Evolutionary conservation across 768 basidiomycete genomes (phyloP).

Genomic region (Tulasnella sp.): DNA sequence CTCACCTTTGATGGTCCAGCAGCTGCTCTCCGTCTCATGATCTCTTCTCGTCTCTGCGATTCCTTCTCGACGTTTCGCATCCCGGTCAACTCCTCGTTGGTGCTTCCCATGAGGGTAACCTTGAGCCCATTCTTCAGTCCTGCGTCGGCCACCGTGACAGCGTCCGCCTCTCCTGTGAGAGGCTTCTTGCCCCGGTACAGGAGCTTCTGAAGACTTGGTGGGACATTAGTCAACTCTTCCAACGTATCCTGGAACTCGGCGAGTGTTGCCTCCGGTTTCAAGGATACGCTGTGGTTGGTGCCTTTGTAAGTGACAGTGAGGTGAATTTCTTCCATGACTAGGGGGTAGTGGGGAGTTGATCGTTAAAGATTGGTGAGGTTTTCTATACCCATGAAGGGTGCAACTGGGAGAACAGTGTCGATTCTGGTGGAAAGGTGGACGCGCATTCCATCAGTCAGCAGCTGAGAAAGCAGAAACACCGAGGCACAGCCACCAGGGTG

Average conservation of each 20-base stretch:
- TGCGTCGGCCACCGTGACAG: conserved; percentile 40
- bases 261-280: conserved; percentile 52
- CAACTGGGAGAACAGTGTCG: neutral
- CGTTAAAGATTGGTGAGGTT: neutral
- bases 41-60: conserved; percentile 51
- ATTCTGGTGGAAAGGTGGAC: neutral
- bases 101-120: conserved; percentile 68
- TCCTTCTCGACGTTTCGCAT: conserved; percentile 57
- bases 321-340: neutral
- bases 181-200: conserved; percentile 64
- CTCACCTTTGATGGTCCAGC: conserved; percentile 58
- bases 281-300: conserved; percentile 42
- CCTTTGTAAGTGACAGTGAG: conserved; percentile 23
- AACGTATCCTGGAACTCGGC: conserved; percentile 48
- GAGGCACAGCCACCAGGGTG: neutral
- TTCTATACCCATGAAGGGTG: neutral
- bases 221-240: conserved; percentile 63
- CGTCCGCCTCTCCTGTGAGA: conserved; percentile 31
- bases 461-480: neutral
- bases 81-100: conserved; percentile 51
- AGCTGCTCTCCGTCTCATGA: conserved; percentile 55
- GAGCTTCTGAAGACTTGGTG: conserved; percentile 63
- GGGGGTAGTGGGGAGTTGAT: neutral
- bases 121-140: conserved; percentile 65
- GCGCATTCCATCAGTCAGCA: neutral